phyloP scores from a whole-genome alignment of 768 basidiomycete genomes.

The Tephrocybe rancida region DNA sequence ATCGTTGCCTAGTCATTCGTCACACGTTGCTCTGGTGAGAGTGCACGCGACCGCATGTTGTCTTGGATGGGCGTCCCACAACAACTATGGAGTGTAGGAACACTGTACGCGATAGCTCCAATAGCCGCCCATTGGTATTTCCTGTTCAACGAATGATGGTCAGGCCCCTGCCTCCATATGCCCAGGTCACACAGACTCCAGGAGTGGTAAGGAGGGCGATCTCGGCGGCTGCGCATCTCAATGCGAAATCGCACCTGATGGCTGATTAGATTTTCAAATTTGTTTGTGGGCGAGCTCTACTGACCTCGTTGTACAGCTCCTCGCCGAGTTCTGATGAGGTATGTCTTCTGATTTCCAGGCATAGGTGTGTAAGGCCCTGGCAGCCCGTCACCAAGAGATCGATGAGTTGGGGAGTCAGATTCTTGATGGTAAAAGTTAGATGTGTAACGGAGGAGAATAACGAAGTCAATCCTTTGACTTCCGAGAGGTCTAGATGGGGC shows the following conservation, averaged over 20 bases:
- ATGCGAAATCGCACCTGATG: background rate
- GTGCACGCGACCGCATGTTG: too few relatives aligned
- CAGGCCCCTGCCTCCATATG: background rate
- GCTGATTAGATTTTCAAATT: background rate
- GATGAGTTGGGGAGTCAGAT: background rate
- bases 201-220: background rate
- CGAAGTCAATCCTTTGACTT: background rate
- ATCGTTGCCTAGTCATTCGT: too few relatives aligned
- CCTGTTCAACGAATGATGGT: background rate
- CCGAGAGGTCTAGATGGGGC: background rate
- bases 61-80: background rate
- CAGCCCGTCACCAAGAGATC: background rate
- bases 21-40: too few relatives aligned
- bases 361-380: background rate
- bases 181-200: background rate
- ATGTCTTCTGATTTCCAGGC: background rate
- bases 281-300: background rate
- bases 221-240: background rate
- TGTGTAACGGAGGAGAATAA: background rate
- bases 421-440: background rate
- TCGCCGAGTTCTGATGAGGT: background rate
- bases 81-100: background rate
- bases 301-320: background rate
- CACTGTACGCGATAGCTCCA: background rate
- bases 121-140: constrained; percentile 1